Evolutionary conservation across 306 rosid genomes (phyloP).

Genomic region (Corylus avellana): DNA sequence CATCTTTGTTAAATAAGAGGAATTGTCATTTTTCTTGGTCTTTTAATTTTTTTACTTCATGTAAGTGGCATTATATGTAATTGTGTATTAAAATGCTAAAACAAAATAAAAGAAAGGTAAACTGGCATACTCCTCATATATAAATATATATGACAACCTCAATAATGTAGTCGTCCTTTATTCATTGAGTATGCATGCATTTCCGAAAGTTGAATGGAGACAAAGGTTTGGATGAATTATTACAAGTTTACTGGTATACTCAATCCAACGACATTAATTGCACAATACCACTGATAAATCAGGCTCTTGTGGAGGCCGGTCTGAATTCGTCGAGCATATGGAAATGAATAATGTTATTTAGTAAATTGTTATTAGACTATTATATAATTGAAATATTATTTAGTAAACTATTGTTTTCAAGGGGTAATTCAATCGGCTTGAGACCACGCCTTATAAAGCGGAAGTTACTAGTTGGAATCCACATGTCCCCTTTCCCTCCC

Average conservation of each 20-base stretch:
- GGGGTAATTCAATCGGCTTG: too few species aligned
- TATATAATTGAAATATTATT: too few species aligned
- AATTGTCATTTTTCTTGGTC: constrained; percentile 24
- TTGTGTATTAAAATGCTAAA: constrained; percentile 21
- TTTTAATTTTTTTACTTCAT: constrained; percentile 35
- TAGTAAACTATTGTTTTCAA: too few species aligned
- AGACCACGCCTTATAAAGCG: too few species aligned
- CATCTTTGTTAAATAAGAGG: constrained; percentile 31
- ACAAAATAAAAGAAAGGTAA: constrained; percentile 33
- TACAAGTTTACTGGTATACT: constrained; percentile 20
- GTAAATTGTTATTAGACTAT: too few species aligned
- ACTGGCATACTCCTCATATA: too few species aligned
- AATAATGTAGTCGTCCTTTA: constrained; percentile 43
- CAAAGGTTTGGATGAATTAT: constrained; percentile 39
- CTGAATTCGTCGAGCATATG: neutral
- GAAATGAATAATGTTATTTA: too few species aligned
- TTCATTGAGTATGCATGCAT: constrained; percentile 28
- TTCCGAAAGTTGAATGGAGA: constrained; percentile 41
- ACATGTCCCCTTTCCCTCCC: too few species aligned
- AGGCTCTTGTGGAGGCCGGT: neutral
- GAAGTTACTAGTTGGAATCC: too few species aligned
- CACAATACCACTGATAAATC: neutral
- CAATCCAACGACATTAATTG: constrained; percentile 17
- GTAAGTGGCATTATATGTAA: constrained; percentile 16
- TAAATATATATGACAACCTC: constrained; percentile 40